Evolutionary conservation across 2,329 filamentous ascomycete species (phyloP), one percentile per base, ranked within the genome.

Genomic region (Amylocarpus encephaloides): DNA sequence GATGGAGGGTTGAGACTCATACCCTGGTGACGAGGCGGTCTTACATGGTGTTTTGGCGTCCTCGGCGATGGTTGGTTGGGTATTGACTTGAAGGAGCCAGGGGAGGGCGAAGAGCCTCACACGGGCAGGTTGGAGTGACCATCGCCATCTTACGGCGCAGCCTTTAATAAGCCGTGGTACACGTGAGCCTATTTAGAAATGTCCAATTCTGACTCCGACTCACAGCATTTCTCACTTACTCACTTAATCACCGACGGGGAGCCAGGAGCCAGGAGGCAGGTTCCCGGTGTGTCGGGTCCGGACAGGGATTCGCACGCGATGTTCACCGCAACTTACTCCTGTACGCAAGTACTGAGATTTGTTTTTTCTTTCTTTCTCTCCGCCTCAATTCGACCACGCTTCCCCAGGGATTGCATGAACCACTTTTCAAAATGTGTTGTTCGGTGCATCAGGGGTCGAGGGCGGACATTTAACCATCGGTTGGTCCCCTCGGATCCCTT

Each of bases 1-100:
- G 68, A 82, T 83, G 77, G 75, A 76, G 52, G 72, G 66, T 15
- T 61, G 39, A 53, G 15, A 33, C 46, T 13, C 13, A 44, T 39
- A 15, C 19, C 10, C 43, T 35, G 19, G 39, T 38, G 5, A 29
- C 7, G 43, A 40, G n/a, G 16, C 19, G 38, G 16, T 36, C 12
- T 40, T 16, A 19, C 13, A 40, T 40, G n/a, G 38, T n/a, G 13
- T n/a, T 40, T 19, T 18, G 38, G 38, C 38, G 38, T 40, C 19
- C 38, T 40, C 38, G 38, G 38, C 5, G 3, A 36, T 16, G 34
- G 15, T 36, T 26, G 22, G n/a, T 16, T 18, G 38, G 38, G 18
- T 40, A 40, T 4, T 19, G 38, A 19, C n/a, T 40, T 26, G 22
- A 26, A 26, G 7, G 22, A 26, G 22, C 22, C 4, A 5, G 34